These are phyloP conservation scores for Trichaptum fuscoviolaceum DNA, from an alignment of 768 basidiomycete genomes.

Conservation along the genomic window DNA sequence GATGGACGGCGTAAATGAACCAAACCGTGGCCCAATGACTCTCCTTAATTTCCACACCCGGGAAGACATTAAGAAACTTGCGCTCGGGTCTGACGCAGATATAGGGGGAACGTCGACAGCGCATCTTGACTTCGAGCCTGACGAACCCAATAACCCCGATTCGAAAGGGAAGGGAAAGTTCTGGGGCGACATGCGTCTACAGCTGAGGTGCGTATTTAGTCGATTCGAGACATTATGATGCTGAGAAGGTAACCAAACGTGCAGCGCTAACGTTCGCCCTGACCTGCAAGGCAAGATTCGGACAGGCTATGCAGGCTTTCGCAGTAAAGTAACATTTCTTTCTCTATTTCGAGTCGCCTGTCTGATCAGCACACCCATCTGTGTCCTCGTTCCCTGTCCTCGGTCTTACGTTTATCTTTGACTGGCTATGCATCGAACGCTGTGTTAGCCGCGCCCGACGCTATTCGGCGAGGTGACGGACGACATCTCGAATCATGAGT, in stretches of 20 bases:
- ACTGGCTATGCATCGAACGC: background rate
- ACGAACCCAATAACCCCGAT: constrained; percentile 38
- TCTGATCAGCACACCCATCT: background rate
- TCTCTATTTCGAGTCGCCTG: background rate
- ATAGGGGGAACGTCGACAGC: constrained; percentile 81
- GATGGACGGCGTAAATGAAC: constrained; percentile 72
- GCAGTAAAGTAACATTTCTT: constrained; percentile 59
- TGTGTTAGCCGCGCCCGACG: constrained; percentile 59
- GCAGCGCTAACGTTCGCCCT: constrained; percentile 27
- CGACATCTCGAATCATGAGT: constrained; percentile 78
- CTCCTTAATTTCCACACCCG: constrained; percentile 61
- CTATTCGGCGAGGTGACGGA: constrained; percentile 83
- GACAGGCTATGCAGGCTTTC: constrained; percentile 87
- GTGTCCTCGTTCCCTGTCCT: background rate
- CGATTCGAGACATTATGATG: background rate
- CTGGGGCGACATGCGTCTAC: constrained; percentile 73
- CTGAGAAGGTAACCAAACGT: constrained; percentile 30
- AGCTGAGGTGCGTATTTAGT: background rate
- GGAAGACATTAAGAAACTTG: constrained; percentile 57
- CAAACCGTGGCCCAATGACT: constrained; percentile 53
- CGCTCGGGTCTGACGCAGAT: constrained; percentile 82
- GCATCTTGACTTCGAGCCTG: constrained; percentile 61
- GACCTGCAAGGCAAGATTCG: constrained; percentile 65
- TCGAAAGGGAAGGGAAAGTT: constrained; percentile 63
- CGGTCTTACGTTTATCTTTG: background rate